Conservation (phyloP, 257 asterid species). For the Fraxinus quadrangulata region DNA sequence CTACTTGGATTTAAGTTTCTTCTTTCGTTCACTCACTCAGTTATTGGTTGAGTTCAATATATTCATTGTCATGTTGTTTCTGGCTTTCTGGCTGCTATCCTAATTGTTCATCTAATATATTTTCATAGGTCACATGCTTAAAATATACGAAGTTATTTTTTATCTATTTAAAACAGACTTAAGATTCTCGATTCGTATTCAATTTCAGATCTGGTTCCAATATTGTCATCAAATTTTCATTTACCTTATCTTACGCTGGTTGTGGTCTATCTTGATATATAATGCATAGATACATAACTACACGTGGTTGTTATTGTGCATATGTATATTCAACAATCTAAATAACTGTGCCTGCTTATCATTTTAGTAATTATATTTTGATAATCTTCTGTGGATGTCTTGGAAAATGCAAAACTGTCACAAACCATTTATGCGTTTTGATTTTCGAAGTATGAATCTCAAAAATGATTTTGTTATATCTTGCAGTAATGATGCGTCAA, state of each 20-base stretch:
- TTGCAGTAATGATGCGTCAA: constrained; percentile 68
- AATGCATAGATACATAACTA: neutral
- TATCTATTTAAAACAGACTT: neutral
- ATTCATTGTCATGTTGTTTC: neutral
- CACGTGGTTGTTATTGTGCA: neutral
- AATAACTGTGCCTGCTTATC: constrained; percentile 8
- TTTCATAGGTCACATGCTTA: neutral
- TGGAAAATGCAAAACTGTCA: constrained; percentile 8
- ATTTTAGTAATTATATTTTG: constrained; percentile 2
- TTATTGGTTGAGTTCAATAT: neutral
- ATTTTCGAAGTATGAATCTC: constrained; percentile 20
- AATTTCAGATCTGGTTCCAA: neutral
- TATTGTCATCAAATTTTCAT: constrained; percentile 7
- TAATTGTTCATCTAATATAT: neutral
- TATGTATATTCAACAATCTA: neutral
- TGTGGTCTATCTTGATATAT: neutral
- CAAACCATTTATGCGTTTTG: constrained; percentile 9
- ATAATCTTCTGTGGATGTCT: constrained; percentile 18
- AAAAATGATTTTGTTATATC: constrained; percentile 24
- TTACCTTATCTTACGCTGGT: constrained; percentile 7
- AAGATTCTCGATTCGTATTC: constrained; percentile 3
- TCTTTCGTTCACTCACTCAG: neutral
- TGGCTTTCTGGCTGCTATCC: neutral
- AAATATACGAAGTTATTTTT: neutral
- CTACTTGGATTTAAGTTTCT: constrained; percentile 11